A percentile compares a stretch with the other conserved stretches of the same genome.
These are phyloP conservation scores for Fusarium sp. DNA, from an alignment of 2,329 filamentous ascomycete genomes.

Conservation along the genomic window DNA sequence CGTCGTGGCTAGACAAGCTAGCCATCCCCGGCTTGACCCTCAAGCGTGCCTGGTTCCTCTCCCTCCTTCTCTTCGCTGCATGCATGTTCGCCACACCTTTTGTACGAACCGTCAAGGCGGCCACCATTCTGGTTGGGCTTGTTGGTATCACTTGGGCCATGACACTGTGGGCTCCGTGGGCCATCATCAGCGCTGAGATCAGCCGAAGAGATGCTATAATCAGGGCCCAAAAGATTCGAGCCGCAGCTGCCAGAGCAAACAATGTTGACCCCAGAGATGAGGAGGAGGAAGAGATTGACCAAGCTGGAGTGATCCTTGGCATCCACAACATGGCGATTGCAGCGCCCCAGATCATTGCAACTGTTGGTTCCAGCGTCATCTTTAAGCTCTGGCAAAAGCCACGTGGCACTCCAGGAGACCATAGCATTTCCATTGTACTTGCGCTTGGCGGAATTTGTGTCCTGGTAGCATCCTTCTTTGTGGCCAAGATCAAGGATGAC, in stretches of 20 bases:
- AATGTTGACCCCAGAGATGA: slow-evolving; percentile 34
- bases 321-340: slow-evolving; percentile 97
- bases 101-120: slow-evolving; percentile 75
- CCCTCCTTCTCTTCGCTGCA: slow-evolving; percentile 82
- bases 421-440: slow-evolving; percentile 87
- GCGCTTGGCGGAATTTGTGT: slow-evolving; percentile 85
- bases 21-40: slow-evolving; percentile 87
- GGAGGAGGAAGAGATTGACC: slow-evolving; percentile 70
- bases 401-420: slow-evolving; percentile 83
- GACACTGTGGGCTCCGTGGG: slow-evolving; percentile 94
- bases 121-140: slow-evolving; percentile 80
- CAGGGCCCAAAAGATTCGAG: slow-evolving; percentile 53
- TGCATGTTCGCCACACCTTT: slow-evolving; percentile 88
- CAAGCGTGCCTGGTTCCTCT: slow-evolving; percentile 86
- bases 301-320: slow-evolving; percentile 89
- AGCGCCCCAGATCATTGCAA: slow-evolving; percentile 90
- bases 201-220: slow-evolving; percentile 77
- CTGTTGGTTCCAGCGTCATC: slow-evolving; percentile 82
- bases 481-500: slow-evolving; percentile 74
- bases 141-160: slow-evolving; percentile 93
- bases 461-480: slow-evolving; percentile 79
- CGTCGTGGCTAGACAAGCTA: slow-evolving; percentile 67
- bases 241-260: slow-evolving; percentile 24
- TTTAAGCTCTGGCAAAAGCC: slow-evolving; percentile 91
- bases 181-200: slow-evolving; percentile 93